These are phyloP conservation scores for Arthroderma uncinatum DNA, from an alignment of 2,329 filamentous ascomycete genomes.

Conservation along the genomic window DNA sequence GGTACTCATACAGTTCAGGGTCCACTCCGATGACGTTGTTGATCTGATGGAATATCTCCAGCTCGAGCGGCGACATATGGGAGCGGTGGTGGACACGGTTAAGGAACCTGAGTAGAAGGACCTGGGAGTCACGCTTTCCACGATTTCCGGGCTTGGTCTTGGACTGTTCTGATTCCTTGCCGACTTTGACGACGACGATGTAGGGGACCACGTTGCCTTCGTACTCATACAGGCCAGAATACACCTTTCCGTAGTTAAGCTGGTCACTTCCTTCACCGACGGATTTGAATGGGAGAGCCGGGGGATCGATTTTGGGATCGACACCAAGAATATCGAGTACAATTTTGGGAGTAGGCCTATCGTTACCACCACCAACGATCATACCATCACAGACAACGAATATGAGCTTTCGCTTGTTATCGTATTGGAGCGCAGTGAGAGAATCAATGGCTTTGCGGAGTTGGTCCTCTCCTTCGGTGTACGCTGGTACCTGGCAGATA, in stretches of 20 bases:
- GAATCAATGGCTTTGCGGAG: slow-evolving; percentile 88
- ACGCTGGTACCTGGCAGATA: slow-evolving; percentile 94
- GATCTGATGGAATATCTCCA: slow-evolving; percentile 98
- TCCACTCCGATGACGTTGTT: slow-evolving; percentile 99
- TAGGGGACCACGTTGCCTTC: slow-evolving; percentile 98
- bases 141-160: slow-evolving; percentile 94
- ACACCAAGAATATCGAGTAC: slow-evolving; percentile 95
- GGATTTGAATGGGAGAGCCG: slow-evolving; percentile 86
- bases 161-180: slow-evolving; percentile 85
- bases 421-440: slow-evolving; percentile 84
- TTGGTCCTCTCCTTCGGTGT: slow-evolving; percentile 95
- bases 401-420: slow-evolving; percentile 96
- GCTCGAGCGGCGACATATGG: slow-evolving; percentile 88
- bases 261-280: slow-evolving; percentile 81
- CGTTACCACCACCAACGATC: slow-evolving; percentile 91
- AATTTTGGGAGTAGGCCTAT: slow-evolving; percentile 93
- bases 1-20: slow-evolving; percentile 91
- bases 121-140: slow-evolving; percentile 96
- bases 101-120: slow-evolving; percentile 91
- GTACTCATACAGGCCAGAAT: slow-evolving; percentile 92
- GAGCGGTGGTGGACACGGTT: slow-evolving; percentile 92
- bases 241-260: slow-evolving; percentile 96
- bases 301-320: slow-evolving; percentile 91
- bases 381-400: slow-evolving; percentile 95
- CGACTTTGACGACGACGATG: slow-evolving; percentile 89